Conservation (phyloP, 495 filamentous ascomycete genomes). For the Lasiosphaeriaceae sp. region DNA sequence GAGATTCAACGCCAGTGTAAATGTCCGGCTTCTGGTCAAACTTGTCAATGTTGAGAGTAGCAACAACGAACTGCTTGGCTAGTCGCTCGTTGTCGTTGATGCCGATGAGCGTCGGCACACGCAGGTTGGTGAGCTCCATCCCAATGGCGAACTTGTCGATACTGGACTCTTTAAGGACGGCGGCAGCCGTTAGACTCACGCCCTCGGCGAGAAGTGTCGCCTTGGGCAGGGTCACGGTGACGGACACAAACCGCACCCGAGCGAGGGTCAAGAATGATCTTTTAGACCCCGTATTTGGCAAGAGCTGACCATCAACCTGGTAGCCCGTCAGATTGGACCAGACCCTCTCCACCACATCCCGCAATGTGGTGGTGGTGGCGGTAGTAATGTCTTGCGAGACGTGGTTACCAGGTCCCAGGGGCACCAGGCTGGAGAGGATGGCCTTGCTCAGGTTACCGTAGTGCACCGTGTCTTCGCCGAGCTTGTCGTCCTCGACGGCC, state of each 20-base stretch:
- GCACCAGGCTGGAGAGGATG: conserved; percentile 36
- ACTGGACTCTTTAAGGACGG: conserved; percentile 21
- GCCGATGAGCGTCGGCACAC: conserved; percentile 57
- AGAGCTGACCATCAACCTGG: background rate
- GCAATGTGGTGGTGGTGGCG: conserved; percentile 15
- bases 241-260: conserved; percentile 30
- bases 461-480: conserved; percentile 55
- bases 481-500: conserved; percentile 41
- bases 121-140: conserved; percentile 39
- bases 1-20: conserved; percentile 44
- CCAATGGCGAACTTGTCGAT: conserved; percentile 23
- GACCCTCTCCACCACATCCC: conserved; percentile 26
- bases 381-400: background rate
- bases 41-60: conserved; percentile 51
- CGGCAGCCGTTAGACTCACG: conserved; percentile 37
- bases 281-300: background rate
- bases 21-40: conserved; percentile 34
- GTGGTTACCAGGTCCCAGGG: conserved; percentile 7
- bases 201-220: conserved; percentile 47
- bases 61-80: conserved; percentile 55
- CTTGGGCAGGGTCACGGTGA: conserved; percentile 49
- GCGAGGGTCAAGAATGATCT: background rate
- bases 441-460: conserved; percentile 57
- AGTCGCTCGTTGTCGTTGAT: conserved; percentile 56
- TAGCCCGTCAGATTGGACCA: conserved; percentile 31